A percentile compares a stretch with the other conserved stretches of the same genome.
Conservation (phyloP, 1,284 basidiomycete genomes). For the Apiotrichum akiyoshidainum region DNA sequence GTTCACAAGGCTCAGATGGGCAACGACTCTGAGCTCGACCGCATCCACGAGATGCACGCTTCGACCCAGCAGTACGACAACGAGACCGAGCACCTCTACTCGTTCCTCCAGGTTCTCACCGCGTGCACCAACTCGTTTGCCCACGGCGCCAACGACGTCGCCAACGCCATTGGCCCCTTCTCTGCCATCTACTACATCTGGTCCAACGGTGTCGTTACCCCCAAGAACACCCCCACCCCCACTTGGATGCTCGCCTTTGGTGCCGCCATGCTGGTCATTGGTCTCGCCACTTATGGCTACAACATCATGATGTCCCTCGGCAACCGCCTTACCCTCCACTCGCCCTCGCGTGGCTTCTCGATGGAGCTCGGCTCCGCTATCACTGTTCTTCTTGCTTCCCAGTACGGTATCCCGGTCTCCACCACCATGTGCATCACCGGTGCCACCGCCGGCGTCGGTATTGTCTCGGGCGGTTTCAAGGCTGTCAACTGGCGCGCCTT, state of each 20-base stretch:
- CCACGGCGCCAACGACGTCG: slow-evolving; percentile 51
- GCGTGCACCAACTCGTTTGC: slow-evolving; percentile 55
- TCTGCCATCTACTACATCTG: slow-evolving; percentile 51
- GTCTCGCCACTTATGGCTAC: slow-evolving; percentile 52
- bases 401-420: slow-evolving; percentile 46
- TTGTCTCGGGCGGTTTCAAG: slow-evolving; percentile 48
- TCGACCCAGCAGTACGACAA: slow-evolving; percentile 52
- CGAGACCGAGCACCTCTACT: slow-evolving; percentile 54
- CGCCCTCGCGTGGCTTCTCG: slow-evolving; percentile 53
- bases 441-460: slow-evolving; percentile 52
- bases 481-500: slow-evolving; percentile 46
- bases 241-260: slow-evolving; percentile 54
- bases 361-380: slow-evolving; percentile 55
- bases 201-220: slow-evolving; percentile 37
- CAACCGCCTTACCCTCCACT: slow-evolving; percentile 53
- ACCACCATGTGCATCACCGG: slow-evolving; percentile 54
- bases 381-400: slow-evolving; percentile 53
- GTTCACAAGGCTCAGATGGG: slow-evolving; percentile 49
- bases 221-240: slow-evolving; percentile 45
- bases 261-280: slow-evolving; percentile 50
- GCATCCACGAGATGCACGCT: slow-evolving; percentile 36
- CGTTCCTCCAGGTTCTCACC: slow-evolving; percentile 55
- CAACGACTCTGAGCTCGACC: slow-evolving; percentile 22
- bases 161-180: slow-evolving; percentile 48
- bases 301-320: slow-evolving; percentile 51